phyloP scores from a whole-genome alignment of 129 eudicot genomes.

The Artemisia annua region DNA sequence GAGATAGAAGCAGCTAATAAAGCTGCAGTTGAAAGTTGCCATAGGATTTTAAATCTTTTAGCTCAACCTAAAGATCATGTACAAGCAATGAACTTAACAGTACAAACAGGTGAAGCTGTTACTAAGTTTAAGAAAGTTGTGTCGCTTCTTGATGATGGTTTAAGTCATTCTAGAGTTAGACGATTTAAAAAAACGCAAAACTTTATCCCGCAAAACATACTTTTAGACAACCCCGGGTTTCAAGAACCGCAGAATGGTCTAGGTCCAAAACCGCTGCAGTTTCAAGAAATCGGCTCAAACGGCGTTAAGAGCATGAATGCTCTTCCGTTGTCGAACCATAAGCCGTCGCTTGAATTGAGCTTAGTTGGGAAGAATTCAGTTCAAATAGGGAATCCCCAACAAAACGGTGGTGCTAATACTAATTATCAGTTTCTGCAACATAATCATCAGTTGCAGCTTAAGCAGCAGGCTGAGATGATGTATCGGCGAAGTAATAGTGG shows the following conservation, averaged over 20 bases:
- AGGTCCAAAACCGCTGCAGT: too few species aligned
- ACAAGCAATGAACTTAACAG: slow-evolving; percentile 50
- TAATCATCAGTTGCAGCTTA: too few species aligned
- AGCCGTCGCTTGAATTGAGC: too few species aligned
- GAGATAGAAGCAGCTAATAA: slow-evolving; percentile 83
- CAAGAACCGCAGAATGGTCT: slow-evolving; percentile 36
- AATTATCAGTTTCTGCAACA: too few species aligned
- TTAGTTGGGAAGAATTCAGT: too few species aligned
- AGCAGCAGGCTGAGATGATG: too few species aligned
- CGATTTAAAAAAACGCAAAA: slow-evolving; percentile 39
- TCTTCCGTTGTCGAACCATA: too few species aligned
- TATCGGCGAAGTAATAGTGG: too few species aligned
- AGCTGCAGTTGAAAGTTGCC: slow-evolving; percentile 85
- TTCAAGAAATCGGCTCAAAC: too few species aligned
- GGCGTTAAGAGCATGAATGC: too few species aligned
- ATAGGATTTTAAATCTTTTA: slow-evolving; percentile 61
- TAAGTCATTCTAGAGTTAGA: slow-evolving; percentile 80
- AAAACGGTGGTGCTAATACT: too few species aligned
- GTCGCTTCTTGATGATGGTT: slow-evolving; percentile 57
- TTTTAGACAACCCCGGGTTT: slow-evolving; percentile 38
- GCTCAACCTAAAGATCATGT: slow-evolving; percentile 67
- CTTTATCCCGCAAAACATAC: slow-evolving; percentile 52
- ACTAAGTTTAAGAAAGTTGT: slow-evolving; percentile 68
- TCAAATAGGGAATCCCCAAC: too few species aligned
- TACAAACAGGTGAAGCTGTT: slow-evolving; percentile 81